Conservation (phyloP, 306 rosid genomes). For the Carpinus fangiana region DNA sequence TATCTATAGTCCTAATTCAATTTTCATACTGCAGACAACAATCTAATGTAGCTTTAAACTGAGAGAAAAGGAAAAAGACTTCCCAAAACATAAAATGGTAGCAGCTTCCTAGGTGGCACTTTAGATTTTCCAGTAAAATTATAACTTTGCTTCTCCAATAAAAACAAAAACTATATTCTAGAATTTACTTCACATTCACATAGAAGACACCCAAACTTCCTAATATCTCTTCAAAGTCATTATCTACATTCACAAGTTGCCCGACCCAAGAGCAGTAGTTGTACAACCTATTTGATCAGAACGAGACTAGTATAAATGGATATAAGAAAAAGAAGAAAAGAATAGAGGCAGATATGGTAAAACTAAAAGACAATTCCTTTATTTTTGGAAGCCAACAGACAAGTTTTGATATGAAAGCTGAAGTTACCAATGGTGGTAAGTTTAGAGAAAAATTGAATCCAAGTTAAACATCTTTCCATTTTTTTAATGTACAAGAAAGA, state of each 20-base stretch:
- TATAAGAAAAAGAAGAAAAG: neutral
- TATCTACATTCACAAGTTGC: neutral
- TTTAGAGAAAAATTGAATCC: neutral
- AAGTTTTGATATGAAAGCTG: neutral
- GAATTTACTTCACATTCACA: neutral
- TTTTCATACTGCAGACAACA: constrained; percentile 22
- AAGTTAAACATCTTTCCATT: neutral
- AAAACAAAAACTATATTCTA: neutral
- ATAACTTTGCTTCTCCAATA: constrained; percentile 11
- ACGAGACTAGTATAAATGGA: neutral
- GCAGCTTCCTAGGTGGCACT: constrained; percentile 7
- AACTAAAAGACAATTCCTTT: neutral
- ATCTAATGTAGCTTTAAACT: constrained; percentile 20
- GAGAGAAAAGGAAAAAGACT: neutral
- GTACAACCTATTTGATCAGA: neutral
- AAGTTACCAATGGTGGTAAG: neutral
- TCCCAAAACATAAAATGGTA: constrained; percentile 1
- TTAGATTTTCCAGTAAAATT: constrained; percentile 7
- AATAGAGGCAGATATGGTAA: neutral
- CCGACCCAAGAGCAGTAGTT: neutral
- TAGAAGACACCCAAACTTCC: neutral
- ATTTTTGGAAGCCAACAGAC: neutral
- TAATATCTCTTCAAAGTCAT: neutral
- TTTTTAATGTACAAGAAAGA: neutral
- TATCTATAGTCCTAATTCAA: constrained; percentile 26